Evolutionary conservation across 495 filamentous ascomycete species (phyloP).

Genomic region (Darksidea phi): DNA sequence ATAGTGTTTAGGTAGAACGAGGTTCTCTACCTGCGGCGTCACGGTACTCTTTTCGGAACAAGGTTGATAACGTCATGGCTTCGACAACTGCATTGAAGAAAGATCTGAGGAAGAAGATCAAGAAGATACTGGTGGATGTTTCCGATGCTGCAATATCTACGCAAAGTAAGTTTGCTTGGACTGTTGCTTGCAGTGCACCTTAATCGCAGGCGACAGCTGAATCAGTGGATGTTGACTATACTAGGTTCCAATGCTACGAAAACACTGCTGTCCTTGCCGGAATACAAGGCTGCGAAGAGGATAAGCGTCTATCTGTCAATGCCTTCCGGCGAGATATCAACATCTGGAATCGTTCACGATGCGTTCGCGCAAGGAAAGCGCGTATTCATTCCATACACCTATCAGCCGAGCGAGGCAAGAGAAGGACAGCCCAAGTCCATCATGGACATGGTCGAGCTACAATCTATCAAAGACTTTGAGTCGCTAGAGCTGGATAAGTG

Average conservation of each 20-base stretch:
- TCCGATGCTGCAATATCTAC: constrained; percentile 55
- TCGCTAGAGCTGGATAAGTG: constrained; percentile 73
- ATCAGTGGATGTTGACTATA: constrained; percentile 5
- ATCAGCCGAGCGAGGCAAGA: constrained; percentile 53
- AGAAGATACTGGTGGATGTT: constrained; percentile 57
- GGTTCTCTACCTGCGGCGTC: constrained; percentile 2
- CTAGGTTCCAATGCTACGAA: constrained; percentile 60
- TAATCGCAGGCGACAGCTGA: not conserved
- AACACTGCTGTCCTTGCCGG: constrained; percentile 57
- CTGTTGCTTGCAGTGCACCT: not conserved
- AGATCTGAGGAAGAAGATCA: constrained; percentile 68
- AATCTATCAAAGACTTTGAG: constrained; percentile 70
- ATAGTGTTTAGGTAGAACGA: not conserved
- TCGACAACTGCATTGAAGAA: constrained; percentile 64
- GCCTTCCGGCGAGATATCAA: constrained; percentile 80
- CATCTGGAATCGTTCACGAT: constrained; percentile 73
- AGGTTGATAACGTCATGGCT: constrained; percentile 43
- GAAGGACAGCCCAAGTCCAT: constrained; percentile 54
- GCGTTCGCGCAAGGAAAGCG: constrained; percentile 73
- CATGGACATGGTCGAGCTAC: constrained; percentile 92
- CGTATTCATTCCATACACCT: constrained; percentile 88
- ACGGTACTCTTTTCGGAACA: constrained; percentile 24
- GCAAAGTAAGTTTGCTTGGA: constrained; percentile 59
- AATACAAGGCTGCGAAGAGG: constrained; percentile 68
- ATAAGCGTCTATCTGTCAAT: constrained; percentile 92